Evolutionary conservation across 148 eudicot genomes (phyloP), one percentile per base, ranked within the genome.

Genomic region (Oxyria digyna): DNA sequence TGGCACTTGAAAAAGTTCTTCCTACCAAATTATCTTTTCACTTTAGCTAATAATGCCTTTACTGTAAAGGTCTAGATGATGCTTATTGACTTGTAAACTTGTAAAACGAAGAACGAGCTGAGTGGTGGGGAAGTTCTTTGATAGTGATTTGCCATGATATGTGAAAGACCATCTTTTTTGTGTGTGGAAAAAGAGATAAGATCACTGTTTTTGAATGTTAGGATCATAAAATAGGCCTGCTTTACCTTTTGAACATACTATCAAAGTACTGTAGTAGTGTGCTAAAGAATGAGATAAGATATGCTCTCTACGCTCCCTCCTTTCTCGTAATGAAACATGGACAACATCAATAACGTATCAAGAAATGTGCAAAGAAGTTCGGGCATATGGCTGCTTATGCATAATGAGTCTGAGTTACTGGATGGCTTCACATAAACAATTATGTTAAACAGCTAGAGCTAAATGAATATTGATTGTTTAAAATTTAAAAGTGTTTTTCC

Each of bases 41-140:
- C 65, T 59, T 59, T 31, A 31, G 65, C 17, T 59, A 31, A 59
- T 59, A 18, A 59, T 59, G 65, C 37, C 65, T 59, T 27, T 59
- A 33, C 35, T 6, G 37, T 59, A 59, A 59, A 29, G 37, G 65
- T 27, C 18, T 59, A 33, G 37, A 14, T 29, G n/a, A 27, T 59
- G 65, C 65, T 59, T 59, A 27, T 59, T 20, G 20, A 38, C n/a
- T 57, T 27, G 37, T 29, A 57, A 52, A 57, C 37, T 26, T 12
- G 35, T 12, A 27, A 26, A 57, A 13, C n/a, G 8, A 57, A 26
- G 64, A 57, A 57, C 13, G 18, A 57, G 37, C 29, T 57, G 0
- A 29, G n/a, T 31, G 62, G 29, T 9, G 29, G 31, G 62, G 62
- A 26, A 24, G 62, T 55, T 24, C 26, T 17, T 17, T 55, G 62